These are phyloP conservation scores for Agrostemma githago DNA, from an alignment of 148 eudicot genomes.

Conservation along the genomic window DNA sequence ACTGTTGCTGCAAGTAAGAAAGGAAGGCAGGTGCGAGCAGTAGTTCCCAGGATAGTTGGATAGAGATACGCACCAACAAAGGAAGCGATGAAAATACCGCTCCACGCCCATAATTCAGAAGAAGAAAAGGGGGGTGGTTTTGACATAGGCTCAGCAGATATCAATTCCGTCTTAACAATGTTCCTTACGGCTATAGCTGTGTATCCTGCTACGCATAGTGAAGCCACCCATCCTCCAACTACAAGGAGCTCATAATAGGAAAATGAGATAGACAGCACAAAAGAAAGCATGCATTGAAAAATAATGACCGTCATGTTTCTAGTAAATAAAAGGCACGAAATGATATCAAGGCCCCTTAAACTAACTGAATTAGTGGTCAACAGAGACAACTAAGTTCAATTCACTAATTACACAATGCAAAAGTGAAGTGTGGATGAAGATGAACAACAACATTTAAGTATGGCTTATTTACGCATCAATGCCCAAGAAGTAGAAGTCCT, in stretches of 20 bases:
- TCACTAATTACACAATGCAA: not conserved
- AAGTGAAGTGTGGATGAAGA: not conserved
- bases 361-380: not conserved
- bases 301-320: not conserved
- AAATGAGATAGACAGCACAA: not conserved
- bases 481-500: not conserved
- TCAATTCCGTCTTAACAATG: conserved; percentile 84
- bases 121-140: conserved; percentile 85
- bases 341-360: not conserved
- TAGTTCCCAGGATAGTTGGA: conserved; percentile 72
- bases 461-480: not conserved
- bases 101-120: conserved; percentile 66
- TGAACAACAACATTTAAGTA: not conserved
- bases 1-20: conserved; percentile 91
- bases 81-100: conserved; percentile 58
- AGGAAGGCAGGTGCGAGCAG: conserved; percentile 84
- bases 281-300: not conserved
- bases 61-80: conserved; percentile 51
- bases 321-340: not conserved
- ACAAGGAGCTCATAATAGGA: conserved; percentile 17
- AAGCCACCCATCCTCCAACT: conserved; percentile 99
- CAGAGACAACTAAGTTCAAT: not conserved
- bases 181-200: conserved; percentile 87
- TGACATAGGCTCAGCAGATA: conserved; percentile 88
- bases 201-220: conserved; percentile 81